Base-by-base conservation (phyloP, 164 flowering plant genomes). In the Brasenia schreberi region DNA sequence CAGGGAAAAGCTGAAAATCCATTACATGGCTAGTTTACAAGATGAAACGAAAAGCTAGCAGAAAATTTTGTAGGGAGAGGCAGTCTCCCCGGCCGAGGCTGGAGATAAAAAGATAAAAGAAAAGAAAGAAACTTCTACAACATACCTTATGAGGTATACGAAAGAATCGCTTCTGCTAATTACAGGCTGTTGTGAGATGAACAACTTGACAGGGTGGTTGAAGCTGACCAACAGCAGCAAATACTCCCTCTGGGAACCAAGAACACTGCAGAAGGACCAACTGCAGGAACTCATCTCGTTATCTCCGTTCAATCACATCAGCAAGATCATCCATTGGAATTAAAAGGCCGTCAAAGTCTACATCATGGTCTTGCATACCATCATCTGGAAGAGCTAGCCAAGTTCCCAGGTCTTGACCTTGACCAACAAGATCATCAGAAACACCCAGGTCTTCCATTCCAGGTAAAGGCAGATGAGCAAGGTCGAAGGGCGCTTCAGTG, bases 301-400 rank as follows among this genome's bases (percentile, higher is more conserved):
- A 33, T 33, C 39, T 33, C 39, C 39, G 39, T 33, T 33, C 39
- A 33, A 33, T 83, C 65, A 86, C 68, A 67, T 83, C 94, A 44
- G 90, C 74, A 62, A 88, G 89, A 74, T 88, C 94, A 70, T 88
- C 94, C 94, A 88, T 86, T 60, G 94, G 94, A 75, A 86, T 84
- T 65, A 81, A 82, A 68, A 88, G 90, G 42, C 94, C 94, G 85
- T 82, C 73, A 67, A 49, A 14, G 16, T 49, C 12, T 49, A 77
- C 80, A 72, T 86, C 89, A 66, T 79, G 67, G 62, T 82, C 94
- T 76, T 77, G 85, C 67, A 84, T 71, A 42, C 75, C 94, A 49
- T 83, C 89, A 61, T 84, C 90, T 69, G 83, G 11, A n/a, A 43
- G 80, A 69, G 81, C 82, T 74, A 86, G 75, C 89, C 90, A 86